Evolutionary conservation across 441 rosid genomes (phyloP), one percentile per base, ranked within the genome.

Genomic region (Erodium moschatum): DNA sequence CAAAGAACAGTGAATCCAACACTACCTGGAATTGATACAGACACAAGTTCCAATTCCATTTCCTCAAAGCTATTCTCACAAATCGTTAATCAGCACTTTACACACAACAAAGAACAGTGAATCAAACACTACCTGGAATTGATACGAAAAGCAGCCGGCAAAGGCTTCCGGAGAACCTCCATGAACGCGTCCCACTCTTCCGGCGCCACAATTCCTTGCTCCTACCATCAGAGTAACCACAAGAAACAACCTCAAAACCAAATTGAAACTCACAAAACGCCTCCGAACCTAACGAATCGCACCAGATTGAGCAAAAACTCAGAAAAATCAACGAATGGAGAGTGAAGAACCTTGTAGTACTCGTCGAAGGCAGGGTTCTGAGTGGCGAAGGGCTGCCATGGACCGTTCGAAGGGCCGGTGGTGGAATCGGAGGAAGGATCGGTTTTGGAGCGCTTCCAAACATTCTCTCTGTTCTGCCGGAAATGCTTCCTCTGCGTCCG

Each of bases 141-240:
- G 67, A 94, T 91, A 75, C 98, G 81, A 80, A 94, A 94, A 74
- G 97, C 97, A 72, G 97, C 85, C 16, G 97, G 97, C 80, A 94
- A 81, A 0, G 98, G 97, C 27, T 83, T 89, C 2, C 90, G 85
- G 67, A 94, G 94, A 78, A 81, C 54, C 52, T 84, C 88, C 50
- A 87, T 74, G 69, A 94, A 89, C 18, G 77, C 70, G 70, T 89
- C 92, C 98, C 97, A 91, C 72, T 94, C 98, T 18, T 94, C 87
- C 11, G 82, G 67, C 6, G 81, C 67, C 74, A 91, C 96, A 58
- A 89, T 85, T 65, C 80, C 82, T 91, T 94, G 97, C 78, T 82
- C 96, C 98, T 91, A 73, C 44, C 18, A 67, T 29, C 64, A 38
- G 62, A 77, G 40, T 64, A 46, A 56, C 31, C 10, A 3, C 27